phyloP scores from a whole-genome alignment of 164 flowering plant species.

The Brasenia schreberi region DNA sequence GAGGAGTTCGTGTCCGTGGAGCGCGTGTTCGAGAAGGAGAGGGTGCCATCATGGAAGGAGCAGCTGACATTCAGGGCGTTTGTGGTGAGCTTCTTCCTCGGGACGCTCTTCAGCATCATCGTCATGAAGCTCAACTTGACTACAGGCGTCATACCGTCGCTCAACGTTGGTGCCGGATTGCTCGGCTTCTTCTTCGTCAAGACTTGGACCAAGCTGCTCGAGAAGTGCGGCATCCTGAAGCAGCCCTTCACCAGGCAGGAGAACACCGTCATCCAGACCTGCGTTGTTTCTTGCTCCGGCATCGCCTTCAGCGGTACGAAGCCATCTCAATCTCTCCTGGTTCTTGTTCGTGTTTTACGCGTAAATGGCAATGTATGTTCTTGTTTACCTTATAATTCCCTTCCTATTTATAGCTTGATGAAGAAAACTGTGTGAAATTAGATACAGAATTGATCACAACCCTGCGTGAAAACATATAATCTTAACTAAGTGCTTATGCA shows the following conservation, averaged over 20 bases:
- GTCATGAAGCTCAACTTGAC: conserved; percentile 28
- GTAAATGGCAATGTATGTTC: neutral
- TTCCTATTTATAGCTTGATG: neutral
- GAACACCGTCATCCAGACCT: conserved; percentile 15
- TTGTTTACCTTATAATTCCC: neutral
- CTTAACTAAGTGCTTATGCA: too few relatives aligned
- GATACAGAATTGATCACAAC: neutral
- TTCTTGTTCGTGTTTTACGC: neutral
- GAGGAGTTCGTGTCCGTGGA: conserved; percentile 12
- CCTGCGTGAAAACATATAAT: too few relatives aligned
- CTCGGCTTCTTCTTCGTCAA: conserved; percentile 38
- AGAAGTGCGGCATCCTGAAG: conserved; percentile 8
- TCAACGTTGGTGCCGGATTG: conserved; percentile 51
- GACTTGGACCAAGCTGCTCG: conserved; percentile 28
- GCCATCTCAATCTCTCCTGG: neutral
- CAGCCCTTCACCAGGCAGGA: conserved; percentile 15
- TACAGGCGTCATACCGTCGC: conserved; percentile 52
- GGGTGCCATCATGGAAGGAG: conserved; percentile 35
- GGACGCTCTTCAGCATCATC: conserved; percentile 39
- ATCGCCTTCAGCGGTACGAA: conserved; percentile 12
- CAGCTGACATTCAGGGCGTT: conserved; percentile 43
- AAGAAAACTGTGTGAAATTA: neutral
- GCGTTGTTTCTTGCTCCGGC: conserved; percentile 11
- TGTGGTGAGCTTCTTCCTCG: conserved; percentile 29
- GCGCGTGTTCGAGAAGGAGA: conserved; percentile 17